phyloP scores from a whole-genome alignment of 2,329 filamentous ascomycete species.

The Pseudogymnoascus sp. region DNA sequence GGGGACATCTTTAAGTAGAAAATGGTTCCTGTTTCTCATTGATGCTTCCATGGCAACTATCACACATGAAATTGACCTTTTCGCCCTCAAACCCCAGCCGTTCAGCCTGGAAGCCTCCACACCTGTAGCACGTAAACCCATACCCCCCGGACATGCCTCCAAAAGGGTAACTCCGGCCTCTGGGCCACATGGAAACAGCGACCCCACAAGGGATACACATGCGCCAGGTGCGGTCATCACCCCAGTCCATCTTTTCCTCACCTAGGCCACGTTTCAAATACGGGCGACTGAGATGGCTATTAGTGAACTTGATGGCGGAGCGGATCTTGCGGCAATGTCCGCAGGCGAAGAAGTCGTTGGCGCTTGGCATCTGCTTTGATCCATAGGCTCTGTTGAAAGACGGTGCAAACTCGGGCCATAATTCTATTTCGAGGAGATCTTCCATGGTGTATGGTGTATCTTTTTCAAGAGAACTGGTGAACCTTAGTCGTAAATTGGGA shows the following conservation, averaged over 20 bases:
- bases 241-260: no score
- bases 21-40: neutral
- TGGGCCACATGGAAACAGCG: no score
- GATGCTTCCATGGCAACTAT: neutral
- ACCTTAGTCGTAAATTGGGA: neutral
- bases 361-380: neutral
- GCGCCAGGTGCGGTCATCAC: neutral
- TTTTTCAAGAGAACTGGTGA: neutral
- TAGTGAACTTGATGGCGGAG: neutral
- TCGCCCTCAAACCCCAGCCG: no score
- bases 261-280: neutral
- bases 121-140: neutral
- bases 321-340: neutral
- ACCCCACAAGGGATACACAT: neutral
- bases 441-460: neutral
- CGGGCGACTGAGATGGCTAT: neutral
- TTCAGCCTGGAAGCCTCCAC: neutral
- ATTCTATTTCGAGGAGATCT: neutral
- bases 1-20: no score
- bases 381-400: neutral
- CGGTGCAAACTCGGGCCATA: neutral
- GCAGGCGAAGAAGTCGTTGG: neutral
- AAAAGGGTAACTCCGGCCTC: no score
- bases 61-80: neutral
- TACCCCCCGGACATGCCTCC: neutral